Conservation (phyloP, 2,329 filamentous ascomycete genomes). For the Ambrosiella xylebori region DNA sequence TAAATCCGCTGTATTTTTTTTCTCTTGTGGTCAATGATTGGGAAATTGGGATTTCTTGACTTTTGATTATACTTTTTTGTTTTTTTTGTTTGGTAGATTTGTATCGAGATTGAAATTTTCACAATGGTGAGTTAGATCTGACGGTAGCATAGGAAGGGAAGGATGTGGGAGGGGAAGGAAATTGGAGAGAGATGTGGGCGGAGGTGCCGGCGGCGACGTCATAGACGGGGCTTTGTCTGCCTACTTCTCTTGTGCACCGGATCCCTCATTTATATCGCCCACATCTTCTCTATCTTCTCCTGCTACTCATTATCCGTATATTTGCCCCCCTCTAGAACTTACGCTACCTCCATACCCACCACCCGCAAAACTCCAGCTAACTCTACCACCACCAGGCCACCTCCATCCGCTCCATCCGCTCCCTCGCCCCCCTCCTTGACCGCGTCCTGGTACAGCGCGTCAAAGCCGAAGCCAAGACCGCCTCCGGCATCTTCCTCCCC, state of each 20-base stretch:
- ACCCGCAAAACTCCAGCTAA: background rate
- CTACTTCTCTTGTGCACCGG: too few species aligned
- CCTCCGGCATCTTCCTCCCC: constrained; percentile 91
- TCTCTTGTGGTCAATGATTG: background rate
- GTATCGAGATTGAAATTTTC: background rate
- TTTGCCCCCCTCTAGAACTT: background rate
- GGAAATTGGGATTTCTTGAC: background rate
- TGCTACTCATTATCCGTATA: background rate
- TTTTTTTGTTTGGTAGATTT: constrained; percentile 3
- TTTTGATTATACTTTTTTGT: constrained; percentile 1
- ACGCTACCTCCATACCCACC: background rate
- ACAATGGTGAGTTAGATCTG: too few species aligned
- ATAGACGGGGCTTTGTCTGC: too few species aligned
- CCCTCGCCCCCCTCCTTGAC: constrained; percentile 88
- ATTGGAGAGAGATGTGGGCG: too few species aligned
- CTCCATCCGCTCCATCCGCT: constrained; percentile 86
- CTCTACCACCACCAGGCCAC: constrained; percentile 26
- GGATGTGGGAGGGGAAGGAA: too few species aligned
- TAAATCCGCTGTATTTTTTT: constrained; percentile 1
- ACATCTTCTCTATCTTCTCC: too few species aligned
- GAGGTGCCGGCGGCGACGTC: too few species aligned
- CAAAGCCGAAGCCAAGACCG: constrained; percentile 94
- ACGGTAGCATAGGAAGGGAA: too few species aligned
- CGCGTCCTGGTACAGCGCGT: constrained; percentile 94
- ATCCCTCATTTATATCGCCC: too few species aligned